phyloP scores from a whole-genome alignment of 192 early-diverging fungal species.

The Diversispora epigaea region DNA sequence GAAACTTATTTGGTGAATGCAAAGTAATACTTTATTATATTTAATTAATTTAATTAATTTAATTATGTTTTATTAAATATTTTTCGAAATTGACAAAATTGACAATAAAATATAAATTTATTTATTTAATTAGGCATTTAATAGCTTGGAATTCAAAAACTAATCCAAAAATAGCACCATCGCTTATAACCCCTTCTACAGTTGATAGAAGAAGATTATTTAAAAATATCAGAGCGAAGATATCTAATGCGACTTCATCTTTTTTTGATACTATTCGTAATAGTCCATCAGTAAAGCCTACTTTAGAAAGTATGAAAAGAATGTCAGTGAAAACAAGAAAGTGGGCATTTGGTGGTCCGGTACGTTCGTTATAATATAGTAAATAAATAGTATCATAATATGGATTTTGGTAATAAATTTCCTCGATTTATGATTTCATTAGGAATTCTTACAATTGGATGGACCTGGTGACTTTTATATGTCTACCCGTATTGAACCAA shows the following conservation, averaged over 20 bases:
- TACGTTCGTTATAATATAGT: conserved; percentile 27
- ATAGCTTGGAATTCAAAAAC: conserved; percentile 59
- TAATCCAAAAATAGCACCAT: conserved; percentile 43
- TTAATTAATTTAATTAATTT: too few relatives aligned
- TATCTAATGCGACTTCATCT: not conserved
- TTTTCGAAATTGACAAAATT: too few relatives aligned
- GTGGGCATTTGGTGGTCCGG: conserved; percentile 42
- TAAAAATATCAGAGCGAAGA: not conserved
- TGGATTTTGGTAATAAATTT: not conserved
- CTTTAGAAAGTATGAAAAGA: conserved; percentile 36
- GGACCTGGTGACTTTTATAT: conserved; percentile 68
- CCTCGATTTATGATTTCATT: not conserved
- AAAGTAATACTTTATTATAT: conserved; percentile 38
- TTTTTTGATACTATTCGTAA: conserved; percentile 8
- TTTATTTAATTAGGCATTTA: conserved; percentile 39
- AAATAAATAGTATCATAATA: not conserved
- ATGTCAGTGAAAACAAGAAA: conserved; percentile 34
- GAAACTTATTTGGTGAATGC: conserved; percentile 76
- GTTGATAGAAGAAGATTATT: conserved; percentile 12
- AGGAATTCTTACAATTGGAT: conserved; percentile 56
- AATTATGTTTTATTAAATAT: too few relatives aligned
- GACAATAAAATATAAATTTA: not conserved
- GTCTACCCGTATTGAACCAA: conserved; percentile 47
- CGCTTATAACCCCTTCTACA: conserved; percentile 39
- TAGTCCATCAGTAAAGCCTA: conserved; percentile 44